phyloP scores from a whole-genome alignment of 1,139 yeast species.

The Magnusiomyces fungicola region DNA sequence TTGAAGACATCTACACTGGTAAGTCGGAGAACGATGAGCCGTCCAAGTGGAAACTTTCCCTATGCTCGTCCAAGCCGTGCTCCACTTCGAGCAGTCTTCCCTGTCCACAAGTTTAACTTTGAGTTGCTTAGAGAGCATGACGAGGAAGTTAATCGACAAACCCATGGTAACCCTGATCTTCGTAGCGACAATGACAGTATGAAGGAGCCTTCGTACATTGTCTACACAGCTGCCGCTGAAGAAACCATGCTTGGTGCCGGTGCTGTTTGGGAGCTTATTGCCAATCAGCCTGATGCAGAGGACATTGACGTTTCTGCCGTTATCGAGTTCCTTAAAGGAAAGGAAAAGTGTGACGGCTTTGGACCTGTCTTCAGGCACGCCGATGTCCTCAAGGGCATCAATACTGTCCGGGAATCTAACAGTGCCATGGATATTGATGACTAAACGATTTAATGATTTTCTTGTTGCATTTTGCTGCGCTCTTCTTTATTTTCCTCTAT shows the following conservation, averaged over 20 bases:
- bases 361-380: conserved; percentile 62
- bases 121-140: conserved; percentile 21
- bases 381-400: conserved; percentile 23
- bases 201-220: conserved; percentile 21
- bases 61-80: too few species aligned
- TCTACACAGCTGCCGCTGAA: conserved; percentile 27
- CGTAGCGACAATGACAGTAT: background rate
- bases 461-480: background rate
- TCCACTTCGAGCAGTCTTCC: conserved; percentile 17
- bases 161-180: conserved; percentile 5
- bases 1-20: too few species aligned
- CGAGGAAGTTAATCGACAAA: conserved; percentile 3
- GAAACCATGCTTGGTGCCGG: conserved; percentile 56
- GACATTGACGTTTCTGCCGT: conserved; percentile 49
- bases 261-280: conserved; percentile 68
- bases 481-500: background rate
- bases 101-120: conserved; percentile 22
- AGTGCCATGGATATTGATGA: background rate
- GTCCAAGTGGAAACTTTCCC: too few species aligned
- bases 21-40: too few species aligned
- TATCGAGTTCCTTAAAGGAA: conserved; percentile 53
- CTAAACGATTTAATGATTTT: background rate
- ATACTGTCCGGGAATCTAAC: conserved; percentile 13
- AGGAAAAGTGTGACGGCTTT: conserved; percentile 69
- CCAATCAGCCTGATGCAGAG: conserved; percentile 41